Base-by-base conservation (phyloP, 1,284 basidiomycete genomes). In the Ustilago vetiveriae region DNA sequence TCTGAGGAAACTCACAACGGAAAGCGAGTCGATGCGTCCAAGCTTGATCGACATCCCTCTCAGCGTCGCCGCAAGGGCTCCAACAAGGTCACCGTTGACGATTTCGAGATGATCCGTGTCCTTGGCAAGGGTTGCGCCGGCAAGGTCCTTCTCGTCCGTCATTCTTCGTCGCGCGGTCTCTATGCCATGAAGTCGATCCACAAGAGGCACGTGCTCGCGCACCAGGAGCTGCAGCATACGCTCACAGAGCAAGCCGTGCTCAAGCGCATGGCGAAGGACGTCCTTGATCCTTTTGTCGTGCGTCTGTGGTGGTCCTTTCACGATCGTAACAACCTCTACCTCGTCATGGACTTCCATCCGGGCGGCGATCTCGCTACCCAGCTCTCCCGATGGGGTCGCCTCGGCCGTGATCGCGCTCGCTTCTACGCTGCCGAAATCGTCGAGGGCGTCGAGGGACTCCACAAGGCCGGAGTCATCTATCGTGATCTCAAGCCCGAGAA, bases 391-490 rank as follows among this genome's bases (percentile, higher is more conserved):
- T 11, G 94, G 92, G 46, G 98, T 92, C 82, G 98, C 93, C 83
- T 87, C 97, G 27, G 85, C 91, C 37, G 96, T 96, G 85, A 97
- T 67, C 93, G 92, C 32, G 91, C 95, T 26, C 88, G 93, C 60
- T 98, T 98, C 84, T 99, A 99, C 82, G 96, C 96, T 48, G 95
- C 96, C 66, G 96, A 99, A 85, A 96, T 99, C 42, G 91, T 92
- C 50, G 95, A 96, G 37, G 96, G 96, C 23, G 85, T 99, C 76
- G 96, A 99, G 84, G 98, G 98, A 82, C 86, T 99, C 32, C 96
- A 99, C 86, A 87, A 98, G 60, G 97, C 98, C 88, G 96, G 96
- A 29, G 98, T 96, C 85, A 98, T 98, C 77, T 99, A 99, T 84
- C 90, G 96, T 46, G 96, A 98, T 86, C 88, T 99, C 50, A 99